phyloP scores from a whole-genome alignment of 139 green algal species.

The Eudorina sp. region DNA sequence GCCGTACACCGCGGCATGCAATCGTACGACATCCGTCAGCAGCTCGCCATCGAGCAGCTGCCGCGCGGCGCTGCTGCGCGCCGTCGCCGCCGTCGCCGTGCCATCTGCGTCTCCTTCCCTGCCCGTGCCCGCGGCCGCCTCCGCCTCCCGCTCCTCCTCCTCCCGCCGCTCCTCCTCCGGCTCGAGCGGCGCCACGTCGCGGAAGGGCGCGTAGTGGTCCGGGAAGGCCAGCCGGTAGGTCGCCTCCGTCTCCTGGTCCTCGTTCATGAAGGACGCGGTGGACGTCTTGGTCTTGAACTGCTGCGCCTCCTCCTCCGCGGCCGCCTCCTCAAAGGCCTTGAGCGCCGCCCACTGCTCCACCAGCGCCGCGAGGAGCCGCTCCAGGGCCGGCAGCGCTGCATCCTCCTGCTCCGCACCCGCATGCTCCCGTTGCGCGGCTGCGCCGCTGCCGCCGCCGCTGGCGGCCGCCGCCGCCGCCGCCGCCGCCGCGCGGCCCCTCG shows the following conservation, averaged over 20 bases:
- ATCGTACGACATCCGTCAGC: constrained; percentile 72
- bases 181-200: constrained; percentile 74
- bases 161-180: constrained; percentile 45
- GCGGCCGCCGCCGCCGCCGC: background rate
- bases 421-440: no score
- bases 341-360: constrained; percentile 63
- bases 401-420: background rate
- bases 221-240: constrained; percentile 79
- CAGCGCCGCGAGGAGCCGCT: constrained; percentile 59
- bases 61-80: constrained; percentile 58
- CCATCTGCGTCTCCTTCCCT: constrained; percentile 7
- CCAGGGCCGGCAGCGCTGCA: constrained; percentile 1
- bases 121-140: background rate
- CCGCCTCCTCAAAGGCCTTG: constrained; percentile 72
- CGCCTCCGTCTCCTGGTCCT: constrained; percentile 84
- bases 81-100: constrained; percentile 49
- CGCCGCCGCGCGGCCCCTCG: constrained; percentile 3
- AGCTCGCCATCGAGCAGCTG: constrained; percentile 77
- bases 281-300: constrained; percentile 85
- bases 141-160: constrained; percentile 24
- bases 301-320: constrained; percentile 78
- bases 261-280: constrained; percentile 65
- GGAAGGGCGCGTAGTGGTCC: constrained; percentile 78
- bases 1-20: constrained; percentile 67
- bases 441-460: background rate